Evolutionary conservation across 345 rosid species (phyloP), one percentile per base, ranked within the genome.

Genomic region (Ailanthus altissimus): DNA sequence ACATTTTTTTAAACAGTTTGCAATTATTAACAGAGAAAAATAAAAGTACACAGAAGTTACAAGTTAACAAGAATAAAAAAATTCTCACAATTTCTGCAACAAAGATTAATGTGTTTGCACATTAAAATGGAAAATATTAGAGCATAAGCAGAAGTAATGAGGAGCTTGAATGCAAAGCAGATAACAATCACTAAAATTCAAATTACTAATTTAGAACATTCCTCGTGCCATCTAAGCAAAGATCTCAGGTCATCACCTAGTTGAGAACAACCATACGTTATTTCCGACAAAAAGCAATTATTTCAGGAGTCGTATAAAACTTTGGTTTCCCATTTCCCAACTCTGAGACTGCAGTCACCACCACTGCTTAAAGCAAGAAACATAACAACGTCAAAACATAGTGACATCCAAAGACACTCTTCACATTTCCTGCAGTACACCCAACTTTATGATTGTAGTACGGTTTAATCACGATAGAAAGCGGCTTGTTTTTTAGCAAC

Each of bases 231-330:
- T 57, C 36, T 26, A 59, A 77, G 47, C 16, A 25, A 81, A 21
- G 51, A 73, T 73, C 71, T 59, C 8, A 60, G 36, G 79, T 67
- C 68, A 76, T 81, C 81, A 95, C 99, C 99, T 92, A 77, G 98
- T 84, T 73, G 98, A 95, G 86, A 92, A 90, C 81, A 95, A 84
- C 97, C 99, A 95, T 50, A 95, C 93, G 92, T 98, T 98, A 96
- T 77, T 85, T 90, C 77, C 92, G 84, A 83, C 98, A 96, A 81
- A 96, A 93, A 59, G 92, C 90, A 85, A 91, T 87, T 57, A 96
- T 73, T 83, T 96, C 93, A 49, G 98, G 91, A 77, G 99, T 93
- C 66, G 99, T 89, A 78, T 92, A 96, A 88, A 96, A 96, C 79
- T 88, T 92, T 43, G 99, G 99, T 79, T 92, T 90, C 75, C 98